Percentiles rank a stretch among this genome's conserved stretches.
phyloP scores from a whole-genome alignment of 2,329 filamentous ascomycete species.

The Phaeosphaeria sp. region DNA sequence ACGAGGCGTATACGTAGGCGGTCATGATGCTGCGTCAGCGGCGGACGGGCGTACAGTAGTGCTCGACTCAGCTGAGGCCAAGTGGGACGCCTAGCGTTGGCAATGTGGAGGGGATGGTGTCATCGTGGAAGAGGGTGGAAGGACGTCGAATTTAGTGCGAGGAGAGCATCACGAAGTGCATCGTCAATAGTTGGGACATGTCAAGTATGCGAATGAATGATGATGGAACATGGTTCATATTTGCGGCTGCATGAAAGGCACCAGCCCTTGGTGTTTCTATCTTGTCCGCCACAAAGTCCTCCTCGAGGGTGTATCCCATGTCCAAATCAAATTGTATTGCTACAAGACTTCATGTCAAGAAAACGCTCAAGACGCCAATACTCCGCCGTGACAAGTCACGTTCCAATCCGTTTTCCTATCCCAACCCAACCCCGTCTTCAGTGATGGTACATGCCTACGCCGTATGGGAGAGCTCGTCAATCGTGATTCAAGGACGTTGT shows the following conservation, averaged over 20 bases:
- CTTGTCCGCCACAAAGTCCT: conserved; percentile 31
- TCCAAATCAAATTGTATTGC: conserved; percentile 18
- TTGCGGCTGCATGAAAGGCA: conserved; percentile 37
- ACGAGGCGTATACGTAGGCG: not conserved
- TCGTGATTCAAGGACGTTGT: conserved; percentile 34
- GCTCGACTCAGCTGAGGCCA: conserved; percentile 14
- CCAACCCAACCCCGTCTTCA: conserved; percentile 20
- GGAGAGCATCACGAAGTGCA: not conserved
- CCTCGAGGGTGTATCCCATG: conserved; percentile 24
- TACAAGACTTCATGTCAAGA: conserved; percentile 16
- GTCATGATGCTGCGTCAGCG: not conserved
- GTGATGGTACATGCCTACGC: conserved; percentile 36
- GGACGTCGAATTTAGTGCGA: not conserved
- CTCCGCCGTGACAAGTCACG: conserved; percentile 27
- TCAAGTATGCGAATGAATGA: conserved; percentile 9
- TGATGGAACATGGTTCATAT: conserved; percentile 24
- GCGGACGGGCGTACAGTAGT: not conserved
- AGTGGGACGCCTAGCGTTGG: not conserved
- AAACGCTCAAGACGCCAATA: conserved; percentile 30
- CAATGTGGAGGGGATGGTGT: not conserved
- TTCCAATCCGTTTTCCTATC: conserved; percentile 18
- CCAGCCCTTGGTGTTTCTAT: conserved; percentile 44
- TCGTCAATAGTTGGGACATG: conserved; percentile 1
- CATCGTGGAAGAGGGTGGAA: not conserved
- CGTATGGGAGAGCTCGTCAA: conserved; percentile 32